A percentile compares a stretch with the other conserved stretches of the same genome.
Evolutionary conservation across 1,284 basidiomycete species (phyloP).

Genomic region (Fomitopsis palustris): DNA sequence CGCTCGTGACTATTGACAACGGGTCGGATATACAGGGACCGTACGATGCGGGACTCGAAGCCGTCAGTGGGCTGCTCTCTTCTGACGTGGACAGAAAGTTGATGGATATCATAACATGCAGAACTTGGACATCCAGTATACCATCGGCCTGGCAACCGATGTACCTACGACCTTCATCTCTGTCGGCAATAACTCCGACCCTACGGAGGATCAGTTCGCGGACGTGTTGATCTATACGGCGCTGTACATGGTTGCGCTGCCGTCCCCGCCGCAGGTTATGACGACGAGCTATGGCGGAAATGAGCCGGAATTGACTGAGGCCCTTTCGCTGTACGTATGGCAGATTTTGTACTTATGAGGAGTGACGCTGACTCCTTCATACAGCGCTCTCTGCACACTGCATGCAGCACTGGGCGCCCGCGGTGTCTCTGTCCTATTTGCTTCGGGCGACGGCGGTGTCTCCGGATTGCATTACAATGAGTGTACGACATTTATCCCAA

Average conservation of each 20-base stretch:
- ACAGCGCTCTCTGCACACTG: conserved; percentile 16
- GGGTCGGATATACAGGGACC: conserved; percentile 31
- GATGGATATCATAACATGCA: neutral
- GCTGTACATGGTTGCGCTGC: conserved; percentile 26
- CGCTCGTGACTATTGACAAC: conserved; percentile 14
- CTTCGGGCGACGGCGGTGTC: conserved; percentile 60
- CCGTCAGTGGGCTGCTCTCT: conserved; percentile 10
- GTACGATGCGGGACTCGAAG: conserved; percentile 17
- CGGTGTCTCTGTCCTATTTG: conserved; percentile 60
- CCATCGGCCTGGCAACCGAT: conserved; percentile 57
- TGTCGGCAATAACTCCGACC: conserved; percentile 12
- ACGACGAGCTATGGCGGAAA: conserved; percentile 51
- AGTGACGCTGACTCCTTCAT: neutral
- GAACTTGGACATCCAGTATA: conserved; percentile 63
- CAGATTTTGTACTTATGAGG: too few species aligned
- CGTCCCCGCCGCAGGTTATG: conserved; percentile 29
- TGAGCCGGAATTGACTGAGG: conserved; percentile 38
- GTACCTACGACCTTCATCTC: conserved; percentile 18
- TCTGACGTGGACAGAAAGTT: neutral
- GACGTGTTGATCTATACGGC: conserved; percentile 28
- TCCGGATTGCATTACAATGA: conserved; percentile 49
- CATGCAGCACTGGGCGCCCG: conserved; percentile 47
- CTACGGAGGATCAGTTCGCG: conserved; percentile 17
- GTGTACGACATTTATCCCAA: conserved; percentile 52
- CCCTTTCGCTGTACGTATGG: conserved; percentile 53